These are phyloP conservation scores for Phytophthora boehmeriae DNA, from an alignment of 352 stramenopile genomes.

Conservation along the genomic window DNA sequence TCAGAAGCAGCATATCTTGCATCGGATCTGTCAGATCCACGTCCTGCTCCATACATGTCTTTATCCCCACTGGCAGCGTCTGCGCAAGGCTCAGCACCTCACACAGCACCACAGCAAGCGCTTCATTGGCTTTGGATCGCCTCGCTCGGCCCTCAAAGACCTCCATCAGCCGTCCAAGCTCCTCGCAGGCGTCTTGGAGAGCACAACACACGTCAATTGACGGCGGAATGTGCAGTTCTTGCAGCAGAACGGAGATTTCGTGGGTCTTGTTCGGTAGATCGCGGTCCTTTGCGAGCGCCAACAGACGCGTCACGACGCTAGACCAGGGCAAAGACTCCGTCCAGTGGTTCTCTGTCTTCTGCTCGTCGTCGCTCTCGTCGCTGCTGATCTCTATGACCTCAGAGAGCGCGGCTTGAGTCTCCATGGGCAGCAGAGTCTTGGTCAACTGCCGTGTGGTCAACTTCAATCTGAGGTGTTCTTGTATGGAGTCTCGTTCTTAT, in stretches of 20 bases:
- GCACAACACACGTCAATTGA: background rate
- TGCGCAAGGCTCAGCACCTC: conserved; percentile 33
- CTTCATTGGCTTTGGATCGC: conserved; percentile 8
- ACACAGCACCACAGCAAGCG: conserved; percentile 23
- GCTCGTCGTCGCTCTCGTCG: conserved; percentile 8
- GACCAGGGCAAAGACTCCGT: conserved; percentile 15
- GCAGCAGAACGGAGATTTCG: conserved; percentile 7
- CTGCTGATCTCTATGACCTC: conserved; percentile 36
- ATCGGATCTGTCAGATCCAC: background rate
- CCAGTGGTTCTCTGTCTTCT: background rate
- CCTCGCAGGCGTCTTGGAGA: conserved; percentile 12
- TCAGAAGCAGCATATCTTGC: conserved; percentile 7
- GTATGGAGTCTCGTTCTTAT: background rate
- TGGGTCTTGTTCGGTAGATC: conserved; percentile 12
- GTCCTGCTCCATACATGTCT: background rate
- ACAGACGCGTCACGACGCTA: conserved; percentile 16
- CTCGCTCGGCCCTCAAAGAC: conserved; percentile 6
- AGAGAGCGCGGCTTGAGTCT: background rate
- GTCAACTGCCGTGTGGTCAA: too few relatives aligned
- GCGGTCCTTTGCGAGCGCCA: conserved; percentile 22
- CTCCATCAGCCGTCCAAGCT: conserved; percentile 14
- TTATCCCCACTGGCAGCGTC: background rate
- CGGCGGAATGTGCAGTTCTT: conserved; percentile 3
- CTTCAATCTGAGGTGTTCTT: conserved; percentile 6
- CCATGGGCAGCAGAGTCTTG: conserved; percentile 5